These are phyloP conservation scores for Brachypodium distachyon DNA, from an alignment of 202 grass and related monocot genomes.

Conservation along the genomic window DNA sequence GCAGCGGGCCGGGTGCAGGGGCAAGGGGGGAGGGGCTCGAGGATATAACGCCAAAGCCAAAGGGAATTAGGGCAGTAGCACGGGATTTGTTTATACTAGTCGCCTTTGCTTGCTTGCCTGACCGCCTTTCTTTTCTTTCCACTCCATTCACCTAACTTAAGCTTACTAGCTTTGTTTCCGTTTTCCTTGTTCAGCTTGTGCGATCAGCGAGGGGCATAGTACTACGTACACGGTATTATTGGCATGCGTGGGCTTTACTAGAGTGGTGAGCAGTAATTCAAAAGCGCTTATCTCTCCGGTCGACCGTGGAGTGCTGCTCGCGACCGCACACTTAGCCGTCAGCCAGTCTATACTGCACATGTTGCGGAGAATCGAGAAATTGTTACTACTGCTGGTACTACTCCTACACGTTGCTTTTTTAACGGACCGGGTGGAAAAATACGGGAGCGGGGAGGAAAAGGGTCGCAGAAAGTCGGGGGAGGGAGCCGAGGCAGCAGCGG, in stretches of 20 bases:
- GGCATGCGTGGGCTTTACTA: background rate
- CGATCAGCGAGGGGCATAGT: too few relatives aligned
- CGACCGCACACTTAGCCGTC: slow-evolving; percentile 14
- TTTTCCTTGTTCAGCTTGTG: slow-evolving; percentile 36
- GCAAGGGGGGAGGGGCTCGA: slow-evolving; percentile 23
- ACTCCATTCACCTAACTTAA: slow-evolving; percentile 20
- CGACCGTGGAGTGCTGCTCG: background rate
- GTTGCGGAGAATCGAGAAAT: background rate
- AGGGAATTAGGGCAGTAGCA: slow-evolving; percentile 7
- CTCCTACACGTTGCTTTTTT: too few relatives aligned
- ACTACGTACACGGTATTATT: background rate
- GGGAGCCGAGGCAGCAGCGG: background rate
- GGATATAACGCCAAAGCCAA: slow-evolving; percentile 27
- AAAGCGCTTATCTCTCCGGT: background rate
- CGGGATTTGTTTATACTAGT: slow-evolving; percentile 24
- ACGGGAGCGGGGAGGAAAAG: background rate
- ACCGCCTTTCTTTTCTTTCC: slow-evolving; percentile 1
- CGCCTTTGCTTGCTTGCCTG: background rate
- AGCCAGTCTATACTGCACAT: background rate
- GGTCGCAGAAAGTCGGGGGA: slow-evolving; percentile 23
- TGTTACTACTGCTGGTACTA: too few relatives aligned
- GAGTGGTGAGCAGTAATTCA: background rate
- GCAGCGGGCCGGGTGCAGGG: background rate
- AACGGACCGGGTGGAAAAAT: background rate
- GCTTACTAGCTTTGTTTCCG: slow-evolving; percentile 28